A percentile compares a stretch with the other conserved stretches of the same genome.
These are phyloP conservation scores for Penicillium roqueforti DNA, from an alignment of 495 filamentous ascomycete species.

Conservation along the genomic window DNA sequence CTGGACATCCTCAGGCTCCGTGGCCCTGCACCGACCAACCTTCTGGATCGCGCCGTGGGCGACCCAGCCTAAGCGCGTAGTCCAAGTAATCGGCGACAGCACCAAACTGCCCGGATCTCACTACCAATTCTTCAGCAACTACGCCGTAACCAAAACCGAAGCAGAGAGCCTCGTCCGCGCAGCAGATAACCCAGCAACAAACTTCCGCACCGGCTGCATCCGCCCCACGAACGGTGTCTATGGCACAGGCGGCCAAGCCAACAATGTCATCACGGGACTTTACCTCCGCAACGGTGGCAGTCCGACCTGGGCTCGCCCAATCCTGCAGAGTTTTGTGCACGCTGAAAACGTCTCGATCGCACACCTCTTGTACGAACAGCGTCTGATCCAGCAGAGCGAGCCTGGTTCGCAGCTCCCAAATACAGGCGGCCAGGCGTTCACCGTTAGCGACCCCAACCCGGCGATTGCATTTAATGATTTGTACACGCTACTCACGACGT, in stretches of 20 bases:
- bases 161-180: slow-evolving; percentile 49
- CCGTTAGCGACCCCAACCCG: slow-evolving; percentile 40
- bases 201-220: slow-evolving; percentile 55
- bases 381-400: slow-evolving; percentile 44
- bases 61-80: slow-evolving; percentile 31
- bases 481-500: slow-evolving; percentile 30
- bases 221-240: slow-evolving; percentile 57
- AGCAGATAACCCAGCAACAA: slow-evolving; percentile 34
- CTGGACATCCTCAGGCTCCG: slow-evolving; percentile 53
- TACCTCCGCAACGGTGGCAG: slow-evolving; percentile 28
- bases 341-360: slow-evolving; percentile 55
- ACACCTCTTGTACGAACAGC: slow-evolving; percentile 57
- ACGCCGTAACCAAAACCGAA: slow-evolving; percentile 50
- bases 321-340: slow-evolving; percentile 55
- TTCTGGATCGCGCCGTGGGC: slow-evolving; percentile 51
- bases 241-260: slow-evolving; percentile 51
- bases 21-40: slow-evolving; percentile 35
- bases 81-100: slow-evolving; percentile 48
- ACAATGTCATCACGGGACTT: slow-evolving; percentile 37
- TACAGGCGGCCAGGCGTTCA: slow-evolving; percentile 39
- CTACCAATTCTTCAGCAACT: slow-evolving; percentile 52
- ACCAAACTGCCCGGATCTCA: slow-evolving; percentile 41
- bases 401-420: slow-evolving; percentile 35
- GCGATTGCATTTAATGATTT: slow-evolving; percentile 33
- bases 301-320: slow-evolving; percentile 46